Conservation (phyloP, 164 flowering plant genomes). For the Magnolia officinalis region DNA sequence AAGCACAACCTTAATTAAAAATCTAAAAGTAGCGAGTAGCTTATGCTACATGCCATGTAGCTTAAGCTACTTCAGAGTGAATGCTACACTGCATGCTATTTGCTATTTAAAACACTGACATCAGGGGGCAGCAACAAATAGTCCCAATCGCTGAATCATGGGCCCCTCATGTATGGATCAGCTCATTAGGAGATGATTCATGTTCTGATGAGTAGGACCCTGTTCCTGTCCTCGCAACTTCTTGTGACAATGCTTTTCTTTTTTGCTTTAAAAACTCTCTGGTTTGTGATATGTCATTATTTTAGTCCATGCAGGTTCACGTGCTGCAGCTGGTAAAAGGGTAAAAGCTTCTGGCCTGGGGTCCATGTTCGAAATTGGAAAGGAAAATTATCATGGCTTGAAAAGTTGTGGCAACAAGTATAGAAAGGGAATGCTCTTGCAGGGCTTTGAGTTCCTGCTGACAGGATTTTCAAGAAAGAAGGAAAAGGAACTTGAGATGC, state of each 20-base stretch:
- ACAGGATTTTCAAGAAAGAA: constrained; percentile 60
- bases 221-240: neutral
- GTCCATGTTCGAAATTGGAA: constrained; percentile 24
- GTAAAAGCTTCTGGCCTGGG: constrained; percentile 16
- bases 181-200: too few relatives aligned
- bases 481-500: constrained; percentile 51
- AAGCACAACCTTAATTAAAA: too few relatives aligned
- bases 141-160: too few relatives aligned
- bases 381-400: constrained; percentile 18
- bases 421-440: constrained; percentile 42
- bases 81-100: too few relatives aligned
- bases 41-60: too few relatives aligned
- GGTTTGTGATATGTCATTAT: neutral
- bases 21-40: too few relatives aligned
- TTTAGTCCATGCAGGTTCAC: constrained; percentile 33
- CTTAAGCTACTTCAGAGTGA: too few relatives aligned
- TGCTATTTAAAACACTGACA: too few relatives aligned
- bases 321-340: constrained; percentile 30
- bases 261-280: neutral
- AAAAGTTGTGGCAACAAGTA: constrained; percentile 14
- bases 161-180: too few relatives aligned
- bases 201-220: neutral
- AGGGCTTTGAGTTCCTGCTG: constrained; percentile 64
- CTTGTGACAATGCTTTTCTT: too few relatives aligned
- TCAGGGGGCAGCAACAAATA: too few relatives aligned